A percentile compares a stretch with the other conserved stretches of the same genome.
Evolutionary conservation across 2,329 filamentous ascomycete species (phyloP).

Genomic region (Epichloe hybrida): DNA sequence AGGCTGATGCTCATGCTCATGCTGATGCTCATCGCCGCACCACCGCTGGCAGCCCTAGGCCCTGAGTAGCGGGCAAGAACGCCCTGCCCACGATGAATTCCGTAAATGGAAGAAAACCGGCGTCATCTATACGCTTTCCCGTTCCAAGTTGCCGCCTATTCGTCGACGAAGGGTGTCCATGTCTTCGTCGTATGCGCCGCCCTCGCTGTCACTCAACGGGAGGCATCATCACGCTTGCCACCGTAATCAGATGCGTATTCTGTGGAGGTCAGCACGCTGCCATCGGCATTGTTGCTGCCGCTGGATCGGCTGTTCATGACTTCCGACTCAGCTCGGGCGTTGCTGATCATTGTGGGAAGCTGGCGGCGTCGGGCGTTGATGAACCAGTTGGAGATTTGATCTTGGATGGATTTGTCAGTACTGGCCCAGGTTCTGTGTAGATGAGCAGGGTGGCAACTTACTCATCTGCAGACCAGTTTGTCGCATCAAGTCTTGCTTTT

Average conservation of each 20-base stretch:
- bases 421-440: not conserved
- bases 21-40: no score
- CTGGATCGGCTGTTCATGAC: conserved; percentile 25
- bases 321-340: conserved; percentile 37
- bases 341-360: conserved; percentile 45
- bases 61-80: no score
- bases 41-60: no score
- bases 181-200: conserved; percentile 31
- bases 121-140: conserved; percentile 28
- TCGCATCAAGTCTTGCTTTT: conserved; percentile 70
- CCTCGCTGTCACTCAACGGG: conserved; percentile 34
- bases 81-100: not conserved
- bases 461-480: conserved; percentile 68
- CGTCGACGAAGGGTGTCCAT: conserved; percentile 19
- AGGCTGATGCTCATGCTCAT: no score
- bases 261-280: conserved; percentile 25
- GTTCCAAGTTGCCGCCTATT: conserved; percentile 24
- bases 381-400: conserved; percentile 69
- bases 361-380: conserved; percentile 62
- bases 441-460: conserved; percentile 28
- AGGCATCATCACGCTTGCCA: conserved; percentile 19
- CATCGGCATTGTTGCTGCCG: conserved; percentile 12
- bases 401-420: conserved; percentile 25
- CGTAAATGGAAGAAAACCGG: no score
- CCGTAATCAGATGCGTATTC: conserved; percentile 15